These are phyloP conservation scores for Ambrosia hybrid DNA, from an alignment of 140 eudicot genomes.

Conservation along the genomic window DNA sequence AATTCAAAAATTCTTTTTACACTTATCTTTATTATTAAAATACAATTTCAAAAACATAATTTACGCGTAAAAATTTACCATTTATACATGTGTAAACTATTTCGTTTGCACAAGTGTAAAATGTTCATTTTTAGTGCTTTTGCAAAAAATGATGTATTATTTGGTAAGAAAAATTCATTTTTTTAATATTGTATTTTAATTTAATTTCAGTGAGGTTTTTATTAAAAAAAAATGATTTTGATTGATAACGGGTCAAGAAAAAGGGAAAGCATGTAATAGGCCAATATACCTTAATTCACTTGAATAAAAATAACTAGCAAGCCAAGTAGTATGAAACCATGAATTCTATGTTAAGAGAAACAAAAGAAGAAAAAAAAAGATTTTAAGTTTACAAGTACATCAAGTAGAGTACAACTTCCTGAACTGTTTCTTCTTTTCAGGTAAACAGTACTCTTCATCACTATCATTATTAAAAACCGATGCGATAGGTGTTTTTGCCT, in stretches of 20 bases:
- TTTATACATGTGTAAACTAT: too few relatives aligned
- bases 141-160: too few relatives aligned
- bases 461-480: slow-evolving; percentile 74
- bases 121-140: too few relatives aligned
- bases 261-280: neutral
- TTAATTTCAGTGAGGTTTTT: too few relatives aligned
- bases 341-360: neutral
- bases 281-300: neutral
- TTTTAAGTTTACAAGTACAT: neutral
- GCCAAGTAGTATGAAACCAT: slow-evolving; percentile 11
- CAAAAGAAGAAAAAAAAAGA: neutral
- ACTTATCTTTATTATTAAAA: too few relatives aligned
- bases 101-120: too few relatives aligned
- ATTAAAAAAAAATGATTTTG: too few relatives aligned
- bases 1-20: too few relatives aligned
- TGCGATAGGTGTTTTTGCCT: slow-evolving; percentile 70
- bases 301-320: neutral
- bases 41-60: too few relatives aligned
- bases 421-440: neutral
- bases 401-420: neutral
- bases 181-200: too few relatives aligned
- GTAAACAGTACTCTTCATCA: slow-evolving; percentile 60
- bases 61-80: too few relatives aligned
- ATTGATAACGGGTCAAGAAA: neutral
- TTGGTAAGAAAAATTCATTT: too few relatives aligned